Evolutionary conservation across 345 rosid genomes (phyloP).

Genomic region (Hirschfeldia incana): DNA sequence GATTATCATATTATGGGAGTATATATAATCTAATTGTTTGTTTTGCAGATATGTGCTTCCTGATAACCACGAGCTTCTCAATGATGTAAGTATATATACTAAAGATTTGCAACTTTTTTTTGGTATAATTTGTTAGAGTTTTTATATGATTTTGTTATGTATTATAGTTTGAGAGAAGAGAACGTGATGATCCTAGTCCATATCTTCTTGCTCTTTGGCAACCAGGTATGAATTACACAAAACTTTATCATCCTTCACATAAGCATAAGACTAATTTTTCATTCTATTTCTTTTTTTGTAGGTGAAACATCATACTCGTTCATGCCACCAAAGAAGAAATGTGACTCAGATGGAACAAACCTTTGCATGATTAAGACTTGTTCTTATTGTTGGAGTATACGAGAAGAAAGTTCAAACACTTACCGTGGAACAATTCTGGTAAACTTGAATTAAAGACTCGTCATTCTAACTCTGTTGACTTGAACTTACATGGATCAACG

Average conservation of each 20-base stretch:
- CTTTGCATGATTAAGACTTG: conserved; percentile 45
- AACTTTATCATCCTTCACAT: neutral
- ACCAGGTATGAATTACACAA: conserved; percentile 44
- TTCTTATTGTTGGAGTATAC: conserved; percentile 36
- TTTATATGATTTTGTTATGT: neutral
- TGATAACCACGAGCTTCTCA: conserved; percentile 49
- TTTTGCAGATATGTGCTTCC: conserved; percentile 63
- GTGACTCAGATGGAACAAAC: conserved; percentile 35
- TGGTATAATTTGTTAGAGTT: neutral
- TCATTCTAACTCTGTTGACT: neutral
- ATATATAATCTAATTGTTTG: neutral
- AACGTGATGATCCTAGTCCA: conserved; percentile 46
- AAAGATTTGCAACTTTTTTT: neutral
- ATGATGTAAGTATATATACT: conserved; percentile 39
- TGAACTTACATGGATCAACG: neutral
- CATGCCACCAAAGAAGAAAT: conserved; percentile 36
- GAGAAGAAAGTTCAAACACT: conserved; percentile 29
- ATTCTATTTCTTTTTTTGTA: conserved; percentile 5
- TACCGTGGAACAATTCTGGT: conserved; percentile 72
- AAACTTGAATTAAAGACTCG: neutral
- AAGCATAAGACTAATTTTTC: neutral
- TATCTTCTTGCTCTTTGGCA: conserved; percentile 71
- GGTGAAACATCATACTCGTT: conserved; percentile 49
- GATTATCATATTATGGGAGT: neutral
- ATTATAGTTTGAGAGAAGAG: conserved; percentile 52